Conservation (phyloP, 345 rosid species). For the Corymbia maculata region DNA sequence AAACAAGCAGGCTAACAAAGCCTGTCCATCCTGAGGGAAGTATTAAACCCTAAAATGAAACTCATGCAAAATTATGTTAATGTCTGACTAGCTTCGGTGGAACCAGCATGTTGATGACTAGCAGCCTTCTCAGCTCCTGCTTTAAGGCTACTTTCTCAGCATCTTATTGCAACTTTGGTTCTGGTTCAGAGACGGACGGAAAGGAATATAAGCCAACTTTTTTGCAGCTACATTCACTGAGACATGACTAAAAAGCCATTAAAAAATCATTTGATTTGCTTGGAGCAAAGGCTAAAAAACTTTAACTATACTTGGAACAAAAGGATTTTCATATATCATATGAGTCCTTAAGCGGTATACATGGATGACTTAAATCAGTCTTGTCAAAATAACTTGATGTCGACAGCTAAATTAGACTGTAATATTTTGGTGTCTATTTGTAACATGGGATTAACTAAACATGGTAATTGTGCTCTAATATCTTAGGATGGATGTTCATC, state of each 20-base stretch:
- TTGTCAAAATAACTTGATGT: neutral
- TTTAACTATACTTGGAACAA: neutral
- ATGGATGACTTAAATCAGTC: neutral
- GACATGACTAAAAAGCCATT: neutral
- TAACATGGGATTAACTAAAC: neutral
- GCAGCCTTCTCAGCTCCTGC: neutral
- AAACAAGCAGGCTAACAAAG: neutral
- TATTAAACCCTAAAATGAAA: neutral
- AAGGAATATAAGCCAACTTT: neutral
- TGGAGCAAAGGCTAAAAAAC: neutral
- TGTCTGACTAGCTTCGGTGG: neutral
- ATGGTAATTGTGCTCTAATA: neutral
- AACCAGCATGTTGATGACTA: neutral
- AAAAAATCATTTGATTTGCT: neutral
- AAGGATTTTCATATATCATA: neutral
- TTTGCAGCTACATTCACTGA: neutral
- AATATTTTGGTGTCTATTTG: too few relatives aligned
- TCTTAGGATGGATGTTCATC: neutral
- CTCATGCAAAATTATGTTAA: neutral
- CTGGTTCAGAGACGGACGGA: neutral
- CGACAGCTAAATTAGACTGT: neutral
- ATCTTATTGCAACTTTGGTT: neutral
- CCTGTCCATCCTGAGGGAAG: neutral
- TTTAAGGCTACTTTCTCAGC: neutral
- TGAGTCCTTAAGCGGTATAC: neutral